Percentiles rank a stretch among this genome's conserved stretches.
Evolutionary conservation across 1,284 basidiomycete genomes (phyloP).

Genomic region (Apiotrichum gamsii): DNA sequence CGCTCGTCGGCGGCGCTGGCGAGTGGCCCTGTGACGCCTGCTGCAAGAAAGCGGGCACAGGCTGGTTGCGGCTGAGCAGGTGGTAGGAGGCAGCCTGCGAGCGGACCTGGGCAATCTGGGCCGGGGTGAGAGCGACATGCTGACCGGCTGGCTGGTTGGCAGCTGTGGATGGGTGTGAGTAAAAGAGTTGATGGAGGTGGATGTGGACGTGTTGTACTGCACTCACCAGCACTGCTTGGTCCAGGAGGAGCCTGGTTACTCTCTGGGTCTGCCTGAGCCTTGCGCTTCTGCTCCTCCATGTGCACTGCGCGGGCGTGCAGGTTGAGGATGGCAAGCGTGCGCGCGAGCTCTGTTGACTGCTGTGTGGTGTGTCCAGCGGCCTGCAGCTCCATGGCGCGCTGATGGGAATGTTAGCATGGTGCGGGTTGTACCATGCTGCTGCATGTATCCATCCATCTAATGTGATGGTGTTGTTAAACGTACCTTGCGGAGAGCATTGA

Average conservation of each 20-base stretch:
- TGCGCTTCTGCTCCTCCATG: conserved; percentile 25
- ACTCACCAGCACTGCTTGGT: conserved; percentile 18
- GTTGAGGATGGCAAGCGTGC: conserved; percentile 31
- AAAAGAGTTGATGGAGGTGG: not conserved
- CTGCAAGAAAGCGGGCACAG: conserved; percentile 73
- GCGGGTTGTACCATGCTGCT: not conserved
- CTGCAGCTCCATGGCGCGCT: conserved; percentile 37
- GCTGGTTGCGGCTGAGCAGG: conserved; percentile 67
- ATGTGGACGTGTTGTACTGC: not conserved
- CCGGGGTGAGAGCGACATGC: conserved; percentile 59
- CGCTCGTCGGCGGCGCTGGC: conserved; percentile 22
- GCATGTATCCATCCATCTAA: not conserved
- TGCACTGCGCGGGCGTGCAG: conserved; percentile 33
- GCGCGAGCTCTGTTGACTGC: conserved; percentile 32
- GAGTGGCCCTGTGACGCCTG: conserved; percentile 57
- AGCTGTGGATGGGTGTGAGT: conserved; percentile 1
- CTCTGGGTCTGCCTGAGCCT: conserved; percentile 7
- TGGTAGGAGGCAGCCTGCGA: conserved; percentile 88
- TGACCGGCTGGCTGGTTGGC: conserved; percentile 13
- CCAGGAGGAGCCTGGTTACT: conserved; percentile 11
- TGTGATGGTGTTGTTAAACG: conserved; percentile 1
- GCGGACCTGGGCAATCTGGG: conserved; percentile 77
- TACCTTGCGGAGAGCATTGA: conserved; percentile 31
- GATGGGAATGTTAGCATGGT: conserved; percentile 3
- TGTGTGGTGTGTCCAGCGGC: conserved; percentile 39